Evolutionary conservation across 2,329 filamentous ascomycete species (phyloP), one percentile per base, ranked within the genome.

Genomic region (Sarocladiaceae sp.): DNA sequence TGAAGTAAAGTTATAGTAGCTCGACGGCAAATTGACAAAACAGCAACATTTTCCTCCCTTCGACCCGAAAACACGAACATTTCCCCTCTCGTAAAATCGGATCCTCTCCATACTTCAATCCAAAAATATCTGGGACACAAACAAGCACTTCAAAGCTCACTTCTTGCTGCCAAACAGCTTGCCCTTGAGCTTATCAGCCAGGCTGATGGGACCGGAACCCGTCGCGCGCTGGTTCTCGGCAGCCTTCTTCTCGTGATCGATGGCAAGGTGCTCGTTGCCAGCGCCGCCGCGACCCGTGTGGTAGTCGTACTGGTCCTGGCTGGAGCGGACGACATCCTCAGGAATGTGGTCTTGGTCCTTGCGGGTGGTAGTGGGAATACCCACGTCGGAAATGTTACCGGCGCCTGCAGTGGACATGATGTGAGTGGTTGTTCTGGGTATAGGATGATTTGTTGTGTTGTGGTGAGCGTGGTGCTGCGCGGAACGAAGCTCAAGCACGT

Each of bases 221-320:
- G 54, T 54, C 29, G 57, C 52, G 28, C 57, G 48, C 36, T 60
- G 59, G 57, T 66, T 61, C 22, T 65, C 61, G 15, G 61, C 58
- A 7, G 62, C 55, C 52, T 62, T 62, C 59, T 64, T 63, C 54
- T 68, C 62, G 53, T 58, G 57, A 31, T 64, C 56, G 31, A 58
- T 58, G 25, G 58, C 55, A 50, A 42, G 69, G 58, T 76, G 70
- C 63, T 76, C 77, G 64, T 84, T 84, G 50, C 80, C 81, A 10
- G 76, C 79, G 53, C 81, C 81, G 60, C 81, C 81, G 28, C 81
- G 80, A 53, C 82, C 82, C 36, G 74, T 76, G 68, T 84, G 80
- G 65, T 73, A 78, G 61, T 80, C 76, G 53, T 67, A 62, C 50
- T 71, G 68, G 15, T 80, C 74, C 47, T 68, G 66, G 60, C 71